A percentile compares a stretch with the other conserved stretches of the same genome.
Evolutionary conservation across 2,329 filamentous ascomycete species (phyloP).

Genomic region (Colletotrichum sublineola): DNA sequence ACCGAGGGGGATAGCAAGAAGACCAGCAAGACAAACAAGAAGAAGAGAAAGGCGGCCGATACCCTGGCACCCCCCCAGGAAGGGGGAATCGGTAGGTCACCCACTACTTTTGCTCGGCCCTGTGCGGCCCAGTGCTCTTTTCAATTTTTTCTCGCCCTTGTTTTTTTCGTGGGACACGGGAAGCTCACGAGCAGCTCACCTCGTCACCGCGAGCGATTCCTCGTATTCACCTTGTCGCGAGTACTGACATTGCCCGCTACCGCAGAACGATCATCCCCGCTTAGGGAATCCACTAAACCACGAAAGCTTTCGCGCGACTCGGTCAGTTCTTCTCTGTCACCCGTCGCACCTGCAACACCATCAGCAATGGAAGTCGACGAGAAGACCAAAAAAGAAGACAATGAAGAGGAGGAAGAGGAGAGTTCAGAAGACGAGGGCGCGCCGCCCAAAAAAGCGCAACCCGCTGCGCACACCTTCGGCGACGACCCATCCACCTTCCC

Average conservation of each 20-base stretch:
- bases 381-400: constrained; percentile 54
- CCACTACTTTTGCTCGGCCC: constrained; percentile 22
- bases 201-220: constrained; percentile 26
- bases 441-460: constrained; percentile 73
- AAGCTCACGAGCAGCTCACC: constrained; percentile 22
- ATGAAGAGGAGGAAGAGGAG: constrained; percentile 62
- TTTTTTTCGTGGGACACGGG: constrained; percentile 30
- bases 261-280: constrained; percentile 67
- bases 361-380: constrained; percentile 72
- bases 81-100: constrained; percentile 49
- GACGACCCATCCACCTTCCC: constrained; percentile 91
- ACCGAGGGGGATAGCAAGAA: constrained; percentile 60
- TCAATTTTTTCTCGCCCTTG: constrained; percentile 10
- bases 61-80: constrained; percentile 69
- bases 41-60: constrained; percentile 82
- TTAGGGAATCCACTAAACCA: constrained; percentile 64
- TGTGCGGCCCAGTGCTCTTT: constrained; percentile 27
- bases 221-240: constrained; percentile 24
- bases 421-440: constrained; percentile 72
- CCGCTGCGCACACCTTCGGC: constrained; percentile 89
- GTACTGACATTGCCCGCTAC: constrained; percentile 38
- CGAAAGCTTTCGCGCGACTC: constrained; percentile 67
- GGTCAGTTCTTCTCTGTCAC: constrained; percentile 71
- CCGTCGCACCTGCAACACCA: constrained; percentile 64
- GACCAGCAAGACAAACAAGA: constrained; percentile 69